phyloP scores from a whole-genome alignment of 129 eudicot species.

The Flaveria sonorensis region DNA sequence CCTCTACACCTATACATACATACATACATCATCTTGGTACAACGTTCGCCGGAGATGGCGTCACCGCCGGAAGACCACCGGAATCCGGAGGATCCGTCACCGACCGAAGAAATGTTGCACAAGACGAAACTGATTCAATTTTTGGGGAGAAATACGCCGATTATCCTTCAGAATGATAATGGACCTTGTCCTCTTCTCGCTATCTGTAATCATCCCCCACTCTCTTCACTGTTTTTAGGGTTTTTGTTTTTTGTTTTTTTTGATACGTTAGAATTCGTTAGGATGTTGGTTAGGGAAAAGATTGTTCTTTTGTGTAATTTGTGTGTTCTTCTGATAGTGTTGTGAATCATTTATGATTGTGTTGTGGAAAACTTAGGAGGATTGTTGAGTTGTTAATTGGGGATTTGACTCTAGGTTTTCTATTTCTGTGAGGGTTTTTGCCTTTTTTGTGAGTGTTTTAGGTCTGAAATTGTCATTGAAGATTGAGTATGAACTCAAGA shows the following conservation, averaged over 20 bases:
- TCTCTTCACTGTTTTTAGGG: constrained; percentile 37
- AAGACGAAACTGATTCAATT: constrained; percentile 77
- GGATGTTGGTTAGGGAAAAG: constrained; percentile 5
- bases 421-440: constrained; percentile 13
- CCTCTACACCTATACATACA: neutral
- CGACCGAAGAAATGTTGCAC: constrained; percentile 54
- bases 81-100: constrained; percentile 32
- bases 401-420: constrained; percentile 3
- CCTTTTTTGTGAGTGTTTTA: constrained; percentile 22
- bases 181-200: constrained; percentile 99
- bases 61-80: constrained; percentile 42
- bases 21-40: constrained; percentile 7
- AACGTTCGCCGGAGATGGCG: constrained; percentile 40
- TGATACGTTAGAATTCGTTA: neutral
- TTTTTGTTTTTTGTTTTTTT: constrained; percentile 13
- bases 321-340: neutral
- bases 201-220: constrained; percentile 53
- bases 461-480: constrained; percentile 17
- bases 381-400: constrained; percentile 3
- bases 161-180: constrained; percentile 90
- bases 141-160: constrained; percentile 59
- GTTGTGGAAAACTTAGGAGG: constrained; percentile 9
- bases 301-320: constrained; percentile 11
- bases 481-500: neutral
- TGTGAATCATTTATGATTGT: constrained; percentile 3